Percentiles rank a stretch among this genome's conserved stretches.
phyloP scores from a whole-genome alignment of 2,329 filamentous ascomycete genomes.

The Neonectria neomacrospora region DNA sequence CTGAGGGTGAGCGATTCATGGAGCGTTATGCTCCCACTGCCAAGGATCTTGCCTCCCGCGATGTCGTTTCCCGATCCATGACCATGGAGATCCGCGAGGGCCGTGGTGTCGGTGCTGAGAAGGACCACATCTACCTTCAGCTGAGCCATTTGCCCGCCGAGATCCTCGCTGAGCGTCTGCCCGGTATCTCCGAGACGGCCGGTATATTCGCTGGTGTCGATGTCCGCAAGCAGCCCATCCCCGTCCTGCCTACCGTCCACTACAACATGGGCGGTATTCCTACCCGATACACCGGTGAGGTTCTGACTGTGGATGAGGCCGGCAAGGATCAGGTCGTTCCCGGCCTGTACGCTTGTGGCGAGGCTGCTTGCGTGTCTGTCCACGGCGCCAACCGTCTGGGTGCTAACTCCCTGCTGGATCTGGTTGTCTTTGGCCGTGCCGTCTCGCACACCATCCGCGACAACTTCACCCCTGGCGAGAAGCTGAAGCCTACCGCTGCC shows the following conservation, averaged over 20 bases:
- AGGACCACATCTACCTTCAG: conserved; percentile 99
- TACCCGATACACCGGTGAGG: conserved; percentile 96
- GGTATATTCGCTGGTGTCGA: conserved; percentile 98
- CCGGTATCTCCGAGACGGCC: conserved; percentile 98
- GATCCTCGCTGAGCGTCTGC: conserved; percentile 93
- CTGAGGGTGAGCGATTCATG: conserved; percentile 99
- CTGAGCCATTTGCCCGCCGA: conserved; percentile 94
- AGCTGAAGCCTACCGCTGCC: conserved; percentile 81
- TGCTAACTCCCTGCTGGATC: conserved; percentile 96
- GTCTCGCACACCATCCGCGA: conserved; percentile 97
- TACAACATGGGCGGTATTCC: conserved; percentile 99
- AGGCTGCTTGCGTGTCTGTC: conserved; percentile 96
- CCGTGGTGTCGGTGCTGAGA: conserved; percentile 94
- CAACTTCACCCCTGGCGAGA: conserved; percentile 85
- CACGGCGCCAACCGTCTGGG: conserved; percentile 98
- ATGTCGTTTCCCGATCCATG: conserved; percentile 98
- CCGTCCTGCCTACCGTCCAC: conserved; percentile 95
- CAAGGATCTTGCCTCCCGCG: conserved; percentile 95
- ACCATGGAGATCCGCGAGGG: conserved; percentile 98
- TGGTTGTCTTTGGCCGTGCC: conserved; percentile 97
- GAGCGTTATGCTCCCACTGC: conserved; percentile 97
- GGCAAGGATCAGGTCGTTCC: conserved; percentile 95
- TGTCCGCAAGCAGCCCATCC: conserved; percentile 96
- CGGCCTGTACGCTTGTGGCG: conserved; percentile 94
- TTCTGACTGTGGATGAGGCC: conserved; percentile 84